These are phyloP conservation scores for Mucuna pruriens DNA, from an alignment of 306 rosid species.

Conservation along the genomic window DNA sequence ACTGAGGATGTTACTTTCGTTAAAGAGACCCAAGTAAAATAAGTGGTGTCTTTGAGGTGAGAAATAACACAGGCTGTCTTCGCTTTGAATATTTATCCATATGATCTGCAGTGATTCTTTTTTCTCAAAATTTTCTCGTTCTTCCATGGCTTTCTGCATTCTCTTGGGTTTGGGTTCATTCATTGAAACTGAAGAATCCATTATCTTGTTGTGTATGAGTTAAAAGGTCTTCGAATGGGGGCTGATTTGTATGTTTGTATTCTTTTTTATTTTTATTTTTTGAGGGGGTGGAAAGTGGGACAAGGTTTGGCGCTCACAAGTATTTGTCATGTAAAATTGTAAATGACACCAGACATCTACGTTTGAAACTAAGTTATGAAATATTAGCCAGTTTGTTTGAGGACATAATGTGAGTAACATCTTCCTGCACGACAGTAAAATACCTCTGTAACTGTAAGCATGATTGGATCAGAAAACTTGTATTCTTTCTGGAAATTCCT, in stretches of 20 bases:
- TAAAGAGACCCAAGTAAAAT: constrained; percentile 53
- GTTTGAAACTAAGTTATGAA: constrained; percentile 9
- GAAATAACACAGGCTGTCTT: constrained; percentile 27
- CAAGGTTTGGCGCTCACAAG: background rate
- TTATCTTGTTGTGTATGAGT: background rate
- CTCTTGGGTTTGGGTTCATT: constrained; percentile 35
- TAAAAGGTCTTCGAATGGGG: constrained; percentile 4
- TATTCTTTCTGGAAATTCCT: background rate
- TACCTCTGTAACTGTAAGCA: background rate
- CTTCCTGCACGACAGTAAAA: constrained; percentile 3
- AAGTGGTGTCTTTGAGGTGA: constrained; percentile 31
- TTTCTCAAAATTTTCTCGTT: background rate
- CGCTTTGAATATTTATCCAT: constrained; percentile 16
- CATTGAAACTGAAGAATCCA: constrained; percentile 25
- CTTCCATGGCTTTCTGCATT: constrained; percentile 30
- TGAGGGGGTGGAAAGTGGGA: background rate
- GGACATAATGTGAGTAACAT: constrained; percentile 4
- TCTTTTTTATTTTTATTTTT: background rate
- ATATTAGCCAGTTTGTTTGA: constrained; percentile 34
- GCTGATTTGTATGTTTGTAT: background rate
- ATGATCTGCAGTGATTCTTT: constrained; percentile 40
- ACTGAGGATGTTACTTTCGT: constrained; percentile 61
- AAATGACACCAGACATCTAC: constrained; percentile 20
- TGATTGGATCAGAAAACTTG: background rate
- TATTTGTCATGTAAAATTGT: constrained; percentile 34